Percentiles rank a stretch among this genome's conserved stretches.
phyloP scores from a whole-genome alignment of 352 stramenopile species.

The Plasmopara halstedii region DNA sequence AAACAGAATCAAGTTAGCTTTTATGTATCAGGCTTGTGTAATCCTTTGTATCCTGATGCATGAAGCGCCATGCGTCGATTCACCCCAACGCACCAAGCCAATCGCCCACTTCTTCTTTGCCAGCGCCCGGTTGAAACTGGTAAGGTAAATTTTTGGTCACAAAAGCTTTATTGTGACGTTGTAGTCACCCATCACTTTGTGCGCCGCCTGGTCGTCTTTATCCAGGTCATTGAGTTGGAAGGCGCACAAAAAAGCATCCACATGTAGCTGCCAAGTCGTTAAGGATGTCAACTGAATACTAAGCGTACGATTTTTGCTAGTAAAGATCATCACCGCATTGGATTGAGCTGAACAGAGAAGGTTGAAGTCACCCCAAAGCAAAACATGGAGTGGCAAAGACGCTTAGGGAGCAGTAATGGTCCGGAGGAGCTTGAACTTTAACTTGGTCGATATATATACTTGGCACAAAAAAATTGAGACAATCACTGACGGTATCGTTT shows the following conservation, averaged over 20 bases:
- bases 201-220: neutral
- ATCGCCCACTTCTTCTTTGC: conserved; percentile 1
- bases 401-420: neutral
- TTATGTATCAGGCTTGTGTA: conserved; percentile 4
- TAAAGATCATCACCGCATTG: neutral
- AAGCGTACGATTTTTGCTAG: neutral
- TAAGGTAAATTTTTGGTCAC: no score
- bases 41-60: conserved; percentile 1
- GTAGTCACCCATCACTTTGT: conserved; percentile 1
- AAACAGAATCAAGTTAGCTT: conserved; percentile 12
- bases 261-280: neutral
- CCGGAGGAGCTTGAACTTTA: neutral
- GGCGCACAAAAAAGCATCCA: conserved; percentile 2
- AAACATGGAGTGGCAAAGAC: neutral
- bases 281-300: neutral
- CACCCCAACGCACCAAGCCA: conserved; percentile 6
- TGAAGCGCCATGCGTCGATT: conserved; percentile 10
- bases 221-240: neutral
- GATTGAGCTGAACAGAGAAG: neutral
- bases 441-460: neutral
- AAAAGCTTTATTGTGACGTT: no score
- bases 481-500: neutral
- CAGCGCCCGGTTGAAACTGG: neutral
- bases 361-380: neutral
- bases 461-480: neutral